Percentiles rank a stretch among this genome's conserved stretches.
These are phyloP conservation scores for Rosa multiflora DNA, from an alignment of 306 rosid species.

Conservation along the genomic window DNA sequence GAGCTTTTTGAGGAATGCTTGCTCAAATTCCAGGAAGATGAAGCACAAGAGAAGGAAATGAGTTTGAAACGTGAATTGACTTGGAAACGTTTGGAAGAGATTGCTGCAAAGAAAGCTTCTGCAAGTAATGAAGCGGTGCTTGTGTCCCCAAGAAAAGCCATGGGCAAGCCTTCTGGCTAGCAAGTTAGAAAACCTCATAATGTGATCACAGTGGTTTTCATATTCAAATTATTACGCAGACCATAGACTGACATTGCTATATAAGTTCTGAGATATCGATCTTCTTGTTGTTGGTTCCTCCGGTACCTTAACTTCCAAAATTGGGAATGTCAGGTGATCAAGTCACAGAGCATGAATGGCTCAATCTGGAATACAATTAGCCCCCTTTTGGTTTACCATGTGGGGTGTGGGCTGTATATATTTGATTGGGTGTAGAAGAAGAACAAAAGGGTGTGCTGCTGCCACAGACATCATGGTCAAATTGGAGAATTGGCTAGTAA, in stretches of 20 bases:
- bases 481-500: slow-evolving; percentile 35
- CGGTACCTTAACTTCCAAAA: background rate
- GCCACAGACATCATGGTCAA: slow-evolving; percentile 18
- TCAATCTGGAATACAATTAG: slow-evolving; percentile 33
- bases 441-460: slow-evolving; percentile 33
- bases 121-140: slow-evolving; percentile 73
- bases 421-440: slow-evolving; percentile 46
- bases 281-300: slow-evolving; percentile 29
- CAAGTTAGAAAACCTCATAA: slow-evolving; percentile 1
- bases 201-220: slow-evolving; percentile 19
- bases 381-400: slow-evolving; percentile 34
- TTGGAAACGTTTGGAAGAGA: slow-evolving; percentile 90
- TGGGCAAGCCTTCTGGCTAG: slow-evolving; percentile 55
- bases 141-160: slow-evolving; percentile 58
- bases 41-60: slow-evolving; percentile 52
- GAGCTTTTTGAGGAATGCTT: slow-evolving; percentile 78
- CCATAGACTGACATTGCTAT: slow-evolving; percentile 15
- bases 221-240: slow-evolving; percentile 23
- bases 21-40: slow-evolving; percentile 68
- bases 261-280: slow-evolving; percentile 23
- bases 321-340: slow-evolving; percentile 29
- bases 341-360: slow-evolving; percentile 24
- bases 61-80: slow-evolving; percentile 57
- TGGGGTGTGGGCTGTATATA: slow-evolving; percentile 52
- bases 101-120: slow-evolving; percentile 67